Percentiles rank a stretch among this genome's conserved stretches.
phyloP scores from a whole-genome alignment of 139 green algal genomes.

The Chlamydomonas asymmetrica region DNA sequence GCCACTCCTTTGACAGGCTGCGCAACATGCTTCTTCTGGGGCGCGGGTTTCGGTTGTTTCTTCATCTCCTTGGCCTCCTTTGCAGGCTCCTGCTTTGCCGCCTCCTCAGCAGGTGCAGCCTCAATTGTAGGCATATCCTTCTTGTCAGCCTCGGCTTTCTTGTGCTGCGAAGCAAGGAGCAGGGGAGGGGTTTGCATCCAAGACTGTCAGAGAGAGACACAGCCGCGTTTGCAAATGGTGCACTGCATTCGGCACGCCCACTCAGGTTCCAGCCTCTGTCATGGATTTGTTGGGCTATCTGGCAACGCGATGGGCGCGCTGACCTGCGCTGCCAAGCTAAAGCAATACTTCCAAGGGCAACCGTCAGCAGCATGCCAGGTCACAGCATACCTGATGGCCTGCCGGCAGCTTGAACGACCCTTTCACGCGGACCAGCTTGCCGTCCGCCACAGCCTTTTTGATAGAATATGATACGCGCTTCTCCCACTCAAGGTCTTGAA shows the following conservation, averaged over 20 bases:
- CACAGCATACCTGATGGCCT: not conserved
- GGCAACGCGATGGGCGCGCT: not conserved
- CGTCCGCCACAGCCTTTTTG: slow-evolving; percentile 40
- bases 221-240: no score
- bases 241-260: no score
- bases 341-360: not conserved
- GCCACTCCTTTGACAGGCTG: slow-evolving; percentile 11
- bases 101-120: not conserved
- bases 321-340: not conserved
- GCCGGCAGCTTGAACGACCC: slow-evolving; percentile 62
- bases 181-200: not conserved
- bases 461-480: slow-evolving; percentile 52
- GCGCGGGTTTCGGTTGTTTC: no score
- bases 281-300: not conserved
- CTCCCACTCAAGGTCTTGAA: slow-evolving; percentile 38
- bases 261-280: no score
- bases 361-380: not conserved
- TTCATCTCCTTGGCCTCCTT: slow-evolving; percentile 23
- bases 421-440: slow-evolving; percentile 75
- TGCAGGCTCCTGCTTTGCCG: slow-evolving; percentile 1
- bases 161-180: not conserved
- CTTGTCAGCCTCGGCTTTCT: slow-evolving; percentile 32
- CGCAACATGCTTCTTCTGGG: slow-evolving; percentile 11
- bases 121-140: slow-evolving; percentile 7
- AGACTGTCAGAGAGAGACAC: no score